Evolutionary conservation across 352 stramenopile species (phyloP).

Genomic region (Aphanomyces invadans): DNA sequence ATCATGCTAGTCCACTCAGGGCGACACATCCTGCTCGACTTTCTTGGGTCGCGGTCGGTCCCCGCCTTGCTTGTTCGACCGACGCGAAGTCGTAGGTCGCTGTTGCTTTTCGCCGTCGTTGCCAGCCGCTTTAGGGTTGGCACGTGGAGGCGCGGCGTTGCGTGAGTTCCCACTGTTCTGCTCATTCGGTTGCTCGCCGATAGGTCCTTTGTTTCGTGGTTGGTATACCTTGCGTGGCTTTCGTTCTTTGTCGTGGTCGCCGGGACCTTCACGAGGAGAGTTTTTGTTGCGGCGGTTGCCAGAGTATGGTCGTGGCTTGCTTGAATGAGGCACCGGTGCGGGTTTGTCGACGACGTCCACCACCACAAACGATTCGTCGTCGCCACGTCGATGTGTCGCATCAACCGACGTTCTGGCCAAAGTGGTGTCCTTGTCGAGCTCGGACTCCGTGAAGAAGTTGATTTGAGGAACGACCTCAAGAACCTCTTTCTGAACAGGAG

Average conservation of each 20-base stretch:
- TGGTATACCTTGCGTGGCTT: constrained; percentile 31
- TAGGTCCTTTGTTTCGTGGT: constrained; percentile 32
- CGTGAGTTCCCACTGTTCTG: constrained; percentile 30
- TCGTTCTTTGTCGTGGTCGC: constrained; percentile 26
- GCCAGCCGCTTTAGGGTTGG: constrained; percentile 26
- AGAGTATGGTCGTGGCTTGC: constrained; percentile 10
- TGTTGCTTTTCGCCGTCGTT: constrained; percentile 30
- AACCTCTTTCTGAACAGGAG: constrained; percentile 28
- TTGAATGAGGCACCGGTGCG: background rate
- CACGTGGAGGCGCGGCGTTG: constrained; percentile 26
- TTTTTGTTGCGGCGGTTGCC: constrained; percentile 19
- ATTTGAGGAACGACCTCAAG: constrained; percentile 46
- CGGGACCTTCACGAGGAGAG: constrained; percentile 5
- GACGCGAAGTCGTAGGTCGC: constrained; percentile 27
- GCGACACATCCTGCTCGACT: background rate
- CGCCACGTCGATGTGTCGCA: background rate
- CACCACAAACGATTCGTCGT: background rate
- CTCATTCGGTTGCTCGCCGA: constrained; percentile 21
- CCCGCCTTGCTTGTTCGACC: background rate
- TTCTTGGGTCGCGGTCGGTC: background rate
- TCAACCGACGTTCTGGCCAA: background rate
- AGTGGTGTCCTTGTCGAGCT: constrained; percentile 32
- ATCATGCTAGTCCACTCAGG: background rate
- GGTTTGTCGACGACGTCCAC: background rate
- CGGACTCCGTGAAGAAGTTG: constrained; percentile 81